phyloP scores from a whole-genome alignment of 768 basidiomycete genomes.

The Pleurotus citrinopileatus region DNA sequence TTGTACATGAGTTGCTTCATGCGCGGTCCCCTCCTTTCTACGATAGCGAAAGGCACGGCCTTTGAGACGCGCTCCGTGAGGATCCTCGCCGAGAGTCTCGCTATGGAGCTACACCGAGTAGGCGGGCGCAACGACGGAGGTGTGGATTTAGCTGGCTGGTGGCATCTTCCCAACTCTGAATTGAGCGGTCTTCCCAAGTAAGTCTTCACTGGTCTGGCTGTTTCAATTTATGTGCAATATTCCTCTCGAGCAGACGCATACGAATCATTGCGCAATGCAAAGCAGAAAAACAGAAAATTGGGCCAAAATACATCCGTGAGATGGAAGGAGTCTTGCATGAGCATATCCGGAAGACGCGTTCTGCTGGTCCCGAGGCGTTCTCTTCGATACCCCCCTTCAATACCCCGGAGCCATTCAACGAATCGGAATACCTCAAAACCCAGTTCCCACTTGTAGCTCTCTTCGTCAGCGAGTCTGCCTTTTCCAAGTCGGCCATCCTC shows the following conservation, averaged over 20 bases:
- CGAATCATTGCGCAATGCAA: constrained; percentile 90
- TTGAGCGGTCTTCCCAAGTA: background rate
- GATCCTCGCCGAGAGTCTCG: constrained; percentile 60
- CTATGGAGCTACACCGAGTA: constrained; percentile 77
- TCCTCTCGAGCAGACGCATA: constrained; percentile 45
- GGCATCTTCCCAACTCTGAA: constrained; percentile 67
- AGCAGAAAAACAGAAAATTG: constrained; percentile 78
- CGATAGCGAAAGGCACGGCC: constrained; percentile 64
- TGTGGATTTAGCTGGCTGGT: constrained; percentile 88
- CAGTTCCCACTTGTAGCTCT: constrained; percentile 57
- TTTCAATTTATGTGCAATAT: background rate
- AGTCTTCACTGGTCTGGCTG: constrained; percentile 4
- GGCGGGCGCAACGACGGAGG: constrained; percentile 92
- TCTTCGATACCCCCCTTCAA: too few relatives aligned
- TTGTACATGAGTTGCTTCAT: too few relatives aligned
- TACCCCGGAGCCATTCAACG: too few relatives aligned
- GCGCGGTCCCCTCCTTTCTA: too few relatives aligned
- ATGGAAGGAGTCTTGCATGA: constrained; percentile 84
- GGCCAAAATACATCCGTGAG: constrained; percentile 82
- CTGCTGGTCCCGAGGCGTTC: background rate
- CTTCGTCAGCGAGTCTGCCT: constrained; percentile 77
- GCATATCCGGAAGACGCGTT: constrained; percentile 27
- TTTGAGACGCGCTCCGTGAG: constrained; percentile 72
- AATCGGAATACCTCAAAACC: background rate
- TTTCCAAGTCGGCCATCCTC: constrained; percentile 66